A percentile compares a stretch with the other conserved stretches of the same genome.
Evolutionary conservation across 768 basidiomycete genomes (phyloP).

Genomic region (Fomitopsis serialis): DNA sequence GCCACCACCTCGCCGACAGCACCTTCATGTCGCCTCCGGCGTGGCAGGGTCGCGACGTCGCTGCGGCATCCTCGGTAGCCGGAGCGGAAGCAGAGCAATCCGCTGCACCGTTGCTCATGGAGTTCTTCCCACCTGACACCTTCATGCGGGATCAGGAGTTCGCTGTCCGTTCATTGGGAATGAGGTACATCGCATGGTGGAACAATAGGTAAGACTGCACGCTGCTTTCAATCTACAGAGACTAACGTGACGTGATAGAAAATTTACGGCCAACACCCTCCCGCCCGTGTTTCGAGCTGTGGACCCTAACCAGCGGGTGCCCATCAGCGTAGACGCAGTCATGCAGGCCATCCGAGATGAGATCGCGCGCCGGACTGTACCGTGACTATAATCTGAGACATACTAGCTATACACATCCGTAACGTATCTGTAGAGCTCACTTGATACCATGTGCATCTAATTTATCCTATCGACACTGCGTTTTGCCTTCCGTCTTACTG

Average conservation of each 20-base stretch:
- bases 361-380: background rate
- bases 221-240: no score
- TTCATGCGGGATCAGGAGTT: conserved; percentile 62
- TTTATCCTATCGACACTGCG: background rate
- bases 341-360: conserved; percentile 31
- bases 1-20: conserved; percentile 58
- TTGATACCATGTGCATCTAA: background rate
- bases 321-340: conserved; percentile 38
- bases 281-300: conserved; percentile 28
- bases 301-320: conserved; percentile 20
- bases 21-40: conserved; percentile 49
- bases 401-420: background rate
- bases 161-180: conserved; percentile 45
- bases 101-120: conserved; percentile 56
- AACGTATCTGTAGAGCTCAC: background rate
- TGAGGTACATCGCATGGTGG: conserved; percentile 59
- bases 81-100: background rate
- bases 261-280: conserved; percentile 27
- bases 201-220: conserved; percentile 30
- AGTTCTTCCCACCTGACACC: conserved; percentile 66
- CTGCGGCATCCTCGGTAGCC: background rate
- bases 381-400: background rate
- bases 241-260: conserved; percentile 27
- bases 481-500: background rate
- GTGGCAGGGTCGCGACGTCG: conserved; percentile 3